Evolutionary conservation across 805 yeast genomes (phyloP), one percentile per base, ranked within the genome.

Genomic region (Saccharomycopsis selenospora): DNA sequence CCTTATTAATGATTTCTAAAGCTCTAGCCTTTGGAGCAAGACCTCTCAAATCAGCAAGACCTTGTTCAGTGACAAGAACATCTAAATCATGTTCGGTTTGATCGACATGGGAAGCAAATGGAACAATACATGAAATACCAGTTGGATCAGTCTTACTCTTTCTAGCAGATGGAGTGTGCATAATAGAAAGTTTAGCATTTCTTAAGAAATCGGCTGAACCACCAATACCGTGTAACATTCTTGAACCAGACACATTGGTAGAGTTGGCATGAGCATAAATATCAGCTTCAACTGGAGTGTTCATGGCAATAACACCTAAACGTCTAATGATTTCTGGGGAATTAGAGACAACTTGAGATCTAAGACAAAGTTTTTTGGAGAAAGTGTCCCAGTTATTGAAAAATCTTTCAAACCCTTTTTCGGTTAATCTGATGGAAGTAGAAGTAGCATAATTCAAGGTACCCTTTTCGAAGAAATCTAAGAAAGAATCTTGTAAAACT

Each of bases 221-320:
- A 61, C 99, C 99, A 56, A 91, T 72, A 57, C 99, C 99, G 66
- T 93, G 87, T 67, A 91, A 79, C 99, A 91, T 91, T 67, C 95
- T 81, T 47, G 96, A 88, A 47, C 99, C 99, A 68, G 83, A 78
- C 50, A 91, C 99, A 64, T 89, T 87, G 48, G 99, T 91, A 23
- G 97, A 90, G 75, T 91, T 91, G 47, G 98, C 99, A 65, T 91
- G 99, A n/a, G 89, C 98, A 62, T 91, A 91, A 55, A 91, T 84
- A 65, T 91, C 99, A 55, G 91, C 95, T 72, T 91, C 99, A 46
- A 93, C 99, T 8, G 99, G 99, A 10, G 99, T 91, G 71, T 91
- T 91, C 98, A 91, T 91, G 57, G 99, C 97, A 66, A 91, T 91
- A 57, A 88, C 95, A 67, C 99, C 99, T 54, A 91, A 73, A 71